Base-by-base conservation (phyloP, 805 yeast genomes). In the Tetrapisispora iriomotensis region DNA sequence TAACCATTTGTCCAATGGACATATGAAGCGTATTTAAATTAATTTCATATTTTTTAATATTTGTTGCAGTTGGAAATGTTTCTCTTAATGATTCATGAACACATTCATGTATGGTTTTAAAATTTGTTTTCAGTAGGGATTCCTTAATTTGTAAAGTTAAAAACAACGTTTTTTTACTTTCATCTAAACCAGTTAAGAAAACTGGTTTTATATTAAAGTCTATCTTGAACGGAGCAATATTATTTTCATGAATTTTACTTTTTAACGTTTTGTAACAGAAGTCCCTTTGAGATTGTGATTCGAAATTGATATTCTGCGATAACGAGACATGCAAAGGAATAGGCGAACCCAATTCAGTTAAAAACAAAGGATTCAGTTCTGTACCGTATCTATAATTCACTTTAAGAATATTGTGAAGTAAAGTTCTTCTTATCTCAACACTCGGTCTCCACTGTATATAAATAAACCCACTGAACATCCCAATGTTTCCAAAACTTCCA, bases 281-380 rank as follows among this genome's bases (percentile, higher is more conserved):
- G 13, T 51, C 45, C 21, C 57, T 38, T 18, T 47, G 30, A 13
- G 13, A 8, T 9, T 7, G 12, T 5, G 35, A 24, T 25, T 25
- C 14, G 17, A 29, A 37, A 9, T 4, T 7, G 17, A 29, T 13
- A 26, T 46, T 5, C 46, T 39, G 3, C 5, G 51, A 40, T 26
- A 60, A 39, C 0, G 64, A 48, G 3, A 60, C 36, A 34, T 60
- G 64, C 23, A 60, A 40, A 2, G 58, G 53, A 12, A 37, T 17
- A 2, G 58, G 58, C 4, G 61, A 44, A 1, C 61, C 61, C 18
- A 58, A 41, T 2, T 48, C 35, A 14, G 51, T 46, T 8, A 44
- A n/a, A 33, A 43, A 50, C 30, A 50, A 30, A 1, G 64, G 62
- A 34, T 35, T 8, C 40, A 32, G 19, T 3, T 31, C 20, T 9